phyloP scores from a whole-genome alignment of 164 flowering plant species.

The Akebia trifoliata region DNA sequence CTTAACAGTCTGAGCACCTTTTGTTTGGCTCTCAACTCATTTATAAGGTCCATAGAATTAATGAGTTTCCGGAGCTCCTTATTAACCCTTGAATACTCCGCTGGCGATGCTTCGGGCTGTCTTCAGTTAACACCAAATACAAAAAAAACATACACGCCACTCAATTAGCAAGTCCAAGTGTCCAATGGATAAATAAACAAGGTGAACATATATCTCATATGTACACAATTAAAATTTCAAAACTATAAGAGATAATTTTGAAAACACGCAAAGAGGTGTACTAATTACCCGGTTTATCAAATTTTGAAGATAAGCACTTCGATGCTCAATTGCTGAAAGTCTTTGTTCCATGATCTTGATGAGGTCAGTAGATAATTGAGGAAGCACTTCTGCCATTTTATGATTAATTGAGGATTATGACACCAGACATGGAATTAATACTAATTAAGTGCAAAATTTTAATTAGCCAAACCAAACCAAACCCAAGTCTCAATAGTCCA shows the following conservation, averaged over 20 bases:
- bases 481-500: too few species aligned
- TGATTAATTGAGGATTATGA: neutral
- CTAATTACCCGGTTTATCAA: constrained; percentile 49
- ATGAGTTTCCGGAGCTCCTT: constrained; percentile 79
- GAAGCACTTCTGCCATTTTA: constrained; percentile 30
- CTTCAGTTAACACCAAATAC: constrained; percentile 42
- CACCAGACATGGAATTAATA: neutral
- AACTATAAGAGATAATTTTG: too few species aligned
- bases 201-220: neutral
- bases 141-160: constrained; percentile 3
- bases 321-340: constrained; percentile 54
- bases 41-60: constrained; percentile 57
- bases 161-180: neutral
- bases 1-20: constrained; percentile 39
- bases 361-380: constrained; percentile 49
- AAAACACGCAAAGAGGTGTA: neutral
- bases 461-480: neutral
- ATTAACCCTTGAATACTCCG: constrained; percentile 72
- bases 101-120: constrained; percentile 80
- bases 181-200: neutral
- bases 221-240: neutral
- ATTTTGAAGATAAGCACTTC: constrained; percentile 47
- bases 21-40: constrained; percentile 58
- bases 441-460: neutral
- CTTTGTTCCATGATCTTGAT: constrained; percentile 74